Evolutionary conservation across 192 early-diverging fungal genomes (phyloP).

Genomic region (Coemansia sp.): DNA sequence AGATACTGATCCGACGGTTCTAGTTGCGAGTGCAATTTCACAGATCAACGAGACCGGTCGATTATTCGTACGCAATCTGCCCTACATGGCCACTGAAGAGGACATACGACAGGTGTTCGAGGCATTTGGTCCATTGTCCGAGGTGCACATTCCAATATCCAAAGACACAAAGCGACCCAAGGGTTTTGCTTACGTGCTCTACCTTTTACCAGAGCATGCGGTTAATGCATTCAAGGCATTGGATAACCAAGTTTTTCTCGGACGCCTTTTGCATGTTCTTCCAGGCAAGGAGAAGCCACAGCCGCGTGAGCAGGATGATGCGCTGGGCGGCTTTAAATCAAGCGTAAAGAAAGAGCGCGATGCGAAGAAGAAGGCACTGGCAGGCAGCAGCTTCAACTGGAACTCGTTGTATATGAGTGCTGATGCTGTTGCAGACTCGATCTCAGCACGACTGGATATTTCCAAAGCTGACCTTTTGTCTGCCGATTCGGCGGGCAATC

Average conservation of each 20-base stretch:
- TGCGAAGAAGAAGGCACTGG: slow-evolving; percentile 70
- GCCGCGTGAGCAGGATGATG: slow-evolving; percentile 43
- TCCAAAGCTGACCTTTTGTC: slow-evolving; percentile 90
- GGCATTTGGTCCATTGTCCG: slow-evolving; percentile 86
- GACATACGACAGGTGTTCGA: slow-evolving; percentile 82
- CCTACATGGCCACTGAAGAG: slow-evolving; percentile 85
- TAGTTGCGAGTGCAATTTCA: slow-evolving; percentile 50
- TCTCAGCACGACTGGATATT: slow-evolving; percentile 88
- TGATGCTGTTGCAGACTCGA: slow-evolving; percentile 93
- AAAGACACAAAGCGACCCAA: slow-evolving; percentile 90
- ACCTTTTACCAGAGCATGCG: slow-evolving; percentile 88
- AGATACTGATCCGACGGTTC: slow-evolving; percentile 20
- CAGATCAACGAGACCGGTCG: slow-evolving; percentile 92
- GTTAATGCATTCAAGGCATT: slow-evolving; percentile 80
- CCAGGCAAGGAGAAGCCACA: slow-evolving; percentile 82
- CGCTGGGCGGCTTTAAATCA: slow-evolving; percentile 57
- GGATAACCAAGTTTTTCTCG: slow-evolving; percentile 87
- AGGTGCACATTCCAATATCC: slow-evolving; percentile 93
- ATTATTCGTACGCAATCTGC: slow-evolving; percentile 89
- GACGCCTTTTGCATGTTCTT: slow-evolving; percentile 84
- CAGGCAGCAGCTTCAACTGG: slow-evolving; percentile 90
- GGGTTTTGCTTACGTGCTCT: slow-evolving; percentile 91
- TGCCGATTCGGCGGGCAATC: slow-evolving; percentile 68
- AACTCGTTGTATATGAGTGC: slow-evolving; percentile 94
- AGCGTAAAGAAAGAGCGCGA: slow-evolving; percentile 84